Evolutionary conservation across 768 basidiomycete genomes (phyloP).

Genomic region (Botryobasidium botryosum): DNA sequence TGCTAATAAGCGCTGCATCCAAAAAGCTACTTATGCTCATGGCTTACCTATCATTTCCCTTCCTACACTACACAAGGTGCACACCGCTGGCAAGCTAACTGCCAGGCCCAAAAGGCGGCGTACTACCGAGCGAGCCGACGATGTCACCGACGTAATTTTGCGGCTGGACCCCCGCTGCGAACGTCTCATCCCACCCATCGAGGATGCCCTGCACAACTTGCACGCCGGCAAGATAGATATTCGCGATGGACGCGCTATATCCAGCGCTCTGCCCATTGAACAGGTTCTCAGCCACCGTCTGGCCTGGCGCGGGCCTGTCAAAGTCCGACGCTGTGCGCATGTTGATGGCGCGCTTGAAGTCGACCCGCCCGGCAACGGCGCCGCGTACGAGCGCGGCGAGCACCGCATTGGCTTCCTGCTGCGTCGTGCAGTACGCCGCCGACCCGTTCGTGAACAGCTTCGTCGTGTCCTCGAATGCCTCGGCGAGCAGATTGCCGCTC

Average conservation of each 20-base stretch:
- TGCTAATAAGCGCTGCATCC: no score
- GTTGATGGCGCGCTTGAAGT: slow-evolving; percentile 24
- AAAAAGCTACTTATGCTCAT: no score
- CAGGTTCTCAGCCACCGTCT: slow-evolving; percentile 16
- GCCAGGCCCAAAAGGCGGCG: slow-evolving; percentile 16
- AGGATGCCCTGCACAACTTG: slow-evolving; percentile 25
- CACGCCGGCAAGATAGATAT: slow-evolving; percentile 25
- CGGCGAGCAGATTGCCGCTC: slow-evolving; percentile 22
- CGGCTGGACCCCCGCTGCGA: slow-evolving; percentile 20
- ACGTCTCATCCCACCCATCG: slow-evolving; percentile 20
- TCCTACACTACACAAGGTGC: no score
- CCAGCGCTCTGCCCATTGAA: slow-evolving; percentile 20
- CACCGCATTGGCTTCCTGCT: slow-evolving; percentile 28
- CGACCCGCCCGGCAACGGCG: slow-evolving; percentile 19
- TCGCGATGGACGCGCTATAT: slow-evolving; percentile 20
- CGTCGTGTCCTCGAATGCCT: slow-evolving; percentile 25
- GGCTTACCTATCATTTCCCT: no score
- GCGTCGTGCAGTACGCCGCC: slow-evolving; percentile 21
- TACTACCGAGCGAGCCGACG: slow-evolving; percentile 19
- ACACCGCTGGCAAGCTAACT: no score
- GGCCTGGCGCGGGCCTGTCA: slow-evolving; percentile 16
- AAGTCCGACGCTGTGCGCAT: slow-evolving; percentile 26
- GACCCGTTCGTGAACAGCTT: slow-evolving; percentile 21
- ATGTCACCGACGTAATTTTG: slow-evolving; percentile 21
- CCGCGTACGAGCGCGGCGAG: slow-evolving; percentile 25